Evolutionary conservation across 2,329 filamentous ascomycete genomes (phyloP).

Genomic region (Aspergillus sp.): DNA sequence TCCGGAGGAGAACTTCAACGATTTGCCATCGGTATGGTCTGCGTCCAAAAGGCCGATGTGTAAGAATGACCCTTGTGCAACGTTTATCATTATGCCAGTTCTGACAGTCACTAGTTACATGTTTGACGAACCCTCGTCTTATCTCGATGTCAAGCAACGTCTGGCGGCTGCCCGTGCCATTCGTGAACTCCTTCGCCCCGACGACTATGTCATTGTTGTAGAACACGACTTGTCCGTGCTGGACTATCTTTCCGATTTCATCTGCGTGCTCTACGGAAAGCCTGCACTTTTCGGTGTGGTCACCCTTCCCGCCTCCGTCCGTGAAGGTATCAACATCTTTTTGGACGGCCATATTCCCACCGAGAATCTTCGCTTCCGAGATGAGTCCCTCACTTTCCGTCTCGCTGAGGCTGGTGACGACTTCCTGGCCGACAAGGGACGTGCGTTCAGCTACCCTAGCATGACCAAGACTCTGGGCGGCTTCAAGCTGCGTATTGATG

Average conservation of each 20-base stretch:
- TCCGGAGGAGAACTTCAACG: constrained; percentile 97
- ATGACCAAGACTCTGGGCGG: constrained; percentile 90
- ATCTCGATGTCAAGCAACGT: constrained; percentile 98
- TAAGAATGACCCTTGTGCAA: constrained; percentile 31
- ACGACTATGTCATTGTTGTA: constrained; percentile 97
- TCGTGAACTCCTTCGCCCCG: constrained; percentile 74
- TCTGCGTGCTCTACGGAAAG: constrained; percentile 92
- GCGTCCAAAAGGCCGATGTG: constrained; percentile 91
- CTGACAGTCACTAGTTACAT: constrained; percentile 59
- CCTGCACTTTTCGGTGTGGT: constrained; percentile 97
- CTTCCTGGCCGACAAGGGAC: constrained; percentile 72
- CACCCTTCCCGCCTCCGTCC: constrained; percentile 87
- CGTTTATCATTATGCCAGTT: neutral
- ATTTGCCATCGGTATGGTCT: constrained; percentile 93
- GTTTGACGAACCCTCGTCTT: constrained; percentile 99
- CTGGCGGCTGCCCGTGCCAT: constrained; percentile 86
- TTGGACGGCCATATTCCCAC: constrained; percentile 96
- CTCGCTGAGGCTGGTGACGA: constrained; percentile 86
- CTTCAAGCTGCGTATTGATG: constrained; percentile 75
- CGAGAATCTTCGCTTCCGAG: constrained; percentile 96
- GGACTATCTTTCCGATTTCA: constrained; percentile 97
- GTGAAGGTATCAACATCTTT: constrained; percentile 99
- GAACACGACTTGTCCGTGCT: constrained; percentile 98
- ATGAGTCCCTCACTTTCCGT: constrained; percentile 92
- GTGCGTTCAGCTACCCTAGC: constrained; percentile 75